phyloP scores from a whole-genome alignment of 805 yeast genomes.

The Kazachstania bromeliacearum region DNA sequence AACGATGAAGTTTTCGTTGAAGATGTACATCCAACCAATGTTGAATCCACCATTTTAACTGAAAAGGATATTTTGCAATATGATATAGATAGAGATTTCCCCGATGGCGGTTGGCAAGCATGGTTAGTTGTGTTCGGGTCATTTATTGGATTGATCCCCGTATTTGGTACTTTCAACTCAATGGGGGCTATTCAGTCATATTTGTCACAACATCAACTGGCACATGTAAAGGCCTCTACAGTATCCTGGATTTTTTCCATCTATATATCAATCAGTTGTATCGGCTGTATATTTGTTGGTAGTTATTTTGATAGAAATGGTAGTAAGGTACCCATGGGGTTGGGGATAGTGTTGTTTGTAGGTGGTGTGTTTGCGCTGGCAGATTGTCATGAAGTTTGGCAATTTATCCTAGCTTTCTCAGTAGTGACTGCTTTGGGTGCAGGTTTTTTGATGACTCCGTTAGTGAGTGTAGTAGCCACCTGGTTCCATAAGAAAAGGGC shows the following conservation, averaged over 20 bases:
- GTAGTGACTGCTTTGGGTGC: slow-evolving; percentile 49
- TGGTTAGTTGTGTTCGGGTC: slow-evolving; percentile 51
- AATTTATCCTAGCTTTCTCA: slow-evolving; percentile 54
- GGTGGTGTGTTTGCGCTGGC: slow-evolving; percentile 52
- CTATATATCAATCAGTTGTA: slow-evolving; percentile 42
- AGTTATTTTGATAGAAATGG: slow-evolving; percentile 58
- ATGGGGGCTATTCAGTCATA: slow-evolving; percentile 61
- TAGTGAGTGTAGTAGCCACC: slow-evolving; percentile 53
- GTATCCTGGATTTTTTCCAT: slow-evolving; percentile 63
- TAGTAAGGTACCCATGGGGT: slow-evolving; percentile 34
- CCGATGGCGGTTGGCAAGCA: slow-evolving; percentile 52
- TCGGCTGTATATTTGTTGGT: slow-evolving; percentile 49
- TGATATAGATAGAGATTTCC: slow-evolving; percentile 27
- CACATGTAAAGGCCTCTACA: slow-evolving; percentile 37
- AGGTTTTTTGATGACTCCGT: slow-evolving; percentile 51
- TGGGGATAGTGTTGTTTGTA: slow-evolving; percentile 38
- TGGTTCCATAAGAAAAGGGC: slow-evolving; percentile 58
- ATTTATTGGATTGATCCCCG: slow-evolving; percentile 48
- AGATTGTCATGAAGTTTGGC: slow-evolving; percentile 43
- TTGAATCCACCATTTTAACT: too few species aligned
- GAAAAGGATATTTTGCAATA: too few species aligned
- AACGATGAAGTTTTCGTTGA: not conserved
- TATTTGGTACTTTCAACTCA: slow-evolving; percentile 51
- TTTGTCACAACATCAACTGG: slow-evolving; percentile 45
- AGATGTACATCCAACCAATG: too few species aligned